Conservation (phyloP, 225 moss, liverwort and hornwort genomes). For the Polytrichum formosum region DNA sequence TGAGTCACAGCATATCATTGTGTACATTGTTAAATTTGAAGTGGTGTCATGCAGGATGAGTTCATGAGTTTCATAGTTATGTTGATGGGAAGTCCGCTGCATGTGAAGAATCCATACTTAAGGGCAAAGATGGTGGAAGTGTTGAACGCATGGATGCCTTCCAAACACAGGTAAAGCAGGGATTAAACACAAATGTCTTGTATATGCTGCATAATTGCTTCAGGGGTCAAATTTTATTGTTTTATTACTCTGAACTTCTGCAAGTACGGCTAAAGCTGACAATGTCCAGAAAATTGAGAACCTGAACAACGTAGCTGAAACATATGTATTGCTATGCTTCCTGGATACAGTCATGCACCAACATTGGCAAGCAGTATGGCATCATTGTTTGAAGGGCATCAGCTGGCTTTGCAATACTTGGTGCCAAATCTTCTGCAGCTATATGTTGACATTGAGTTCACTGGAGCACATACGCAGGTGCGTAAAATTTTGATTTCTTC, state of each 20-base stretch:
- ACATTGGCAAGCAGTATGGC: constrained; percentile 67
- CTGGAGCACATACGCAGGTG: constrained; percentile 97
- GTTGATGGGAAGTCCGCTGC: constrained; percentile 98
- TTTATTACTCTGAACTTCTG: no score
- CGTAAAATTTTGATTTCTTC: no score
- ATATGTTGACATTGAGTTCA: constrained; percentile 97
- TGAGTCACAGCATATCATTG: background rate
- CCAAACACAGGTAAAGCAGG: constrained; percentile 49
- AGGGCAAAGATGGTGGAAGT: constrained; percentile 99
- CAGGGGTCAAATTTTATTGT: background rate
- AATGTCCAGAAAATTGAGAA: no score
- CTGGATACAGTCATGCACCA: constrained; percentile 57
- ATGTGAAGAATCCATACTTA: constrained; percentile 93
- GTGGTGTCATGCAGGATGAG: constrained; percentile 74
- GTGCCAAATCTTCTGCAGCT: constrained; percentile 97
- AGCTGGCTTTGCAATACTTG: constrained; percentile 90
- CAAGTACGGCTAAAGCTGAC: no score
- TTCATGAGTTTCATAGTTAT: constrained; percentile 99
- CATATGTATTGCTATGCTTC: background rate
- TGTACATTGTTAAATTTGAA: background rate
- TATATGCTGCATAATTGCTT: no score
- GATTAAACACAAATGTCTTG: background rate
- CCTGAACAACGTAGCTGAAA: no score
- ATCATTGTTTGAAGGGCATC: constrained; percentile 89
- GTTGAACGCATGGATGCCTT: constrained; percentile 83